Conservation (phyloP, 306 rosid species). For the Myrica gale region DNA sequence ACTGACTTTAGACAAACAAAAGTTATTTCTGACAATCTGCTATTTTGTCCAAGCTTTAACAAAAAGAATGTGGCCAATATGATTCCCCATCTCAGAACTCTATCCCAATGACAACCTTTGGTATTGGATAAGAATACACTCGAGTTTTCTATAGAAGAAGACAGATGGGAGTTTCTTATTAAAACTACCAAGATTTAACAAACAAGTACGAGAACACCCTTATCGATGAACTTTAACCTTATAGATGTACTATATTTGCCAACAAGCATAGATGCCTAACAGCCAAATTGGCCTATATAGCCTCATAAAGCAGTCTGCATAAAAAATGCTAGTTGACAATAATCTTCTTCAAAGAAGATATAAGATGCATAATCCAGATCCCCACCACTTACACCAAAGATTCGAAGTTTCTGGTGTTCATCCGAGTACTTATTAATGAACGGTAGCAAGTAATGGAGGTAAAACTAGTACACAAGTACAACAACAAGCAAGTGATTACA, state of each 20-base stretch:
- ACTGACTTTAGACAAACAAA: not conserved
- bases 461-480: not conserved
- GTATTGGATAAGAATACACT: not conserved
- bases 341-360: not conserved
- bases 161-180: not conserved
- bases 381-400: not conserved
- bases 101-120: not conserved
- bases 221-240: not conserved
- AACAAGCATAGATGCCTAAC: slow-evolving; percentile 3
- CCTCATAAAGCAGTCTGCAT: not conserved
- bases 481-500: too few species aligned
- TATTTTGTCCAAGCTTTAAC: not conserved
- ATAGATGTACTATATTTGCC: not conserved
- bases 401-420: not conserved
- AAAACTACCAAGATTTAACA: slow-evolving; percentile 4
- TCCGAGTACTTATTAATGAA: not conserved
- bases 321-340: not conserved
- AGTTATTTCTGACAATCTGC: not conserved
- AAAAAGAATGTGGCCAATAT: not conserved
- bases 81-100: slow-evolving; percentile 3
- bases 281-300: not conserved
- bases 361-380: not conserved
- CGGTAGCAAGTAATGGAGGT: not conserved
- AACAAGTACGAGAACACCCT: not conserved
- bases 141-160: not conserved